Evolutionary conservation across 2,329 filamentous ascomycete species (phyloP).

Genomic region (Alternaria alternata): DNA sequence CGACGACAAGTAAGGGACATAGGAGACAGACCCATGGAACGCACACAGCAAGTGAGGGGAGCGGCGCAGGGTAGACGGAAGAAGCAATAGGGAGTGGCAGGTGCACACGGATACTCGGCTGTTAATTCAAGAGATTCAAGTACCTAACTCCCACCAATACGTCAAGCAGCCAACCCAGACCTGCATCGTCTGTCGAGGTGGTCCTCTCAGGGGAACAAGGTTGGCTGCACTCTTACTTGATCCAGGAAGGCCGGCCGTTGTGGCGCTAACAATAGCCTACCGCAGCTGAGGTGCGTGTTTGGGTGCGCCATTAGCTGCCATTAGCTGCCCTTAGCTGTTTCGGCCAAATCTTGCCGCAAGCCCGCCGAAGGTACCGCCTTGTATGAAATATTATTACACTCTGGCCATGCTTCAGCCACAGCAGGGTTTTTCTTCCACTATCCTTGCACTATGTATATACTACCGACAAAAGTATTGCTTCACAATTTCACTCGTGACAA

Average conservation of each 20-base stretch:
- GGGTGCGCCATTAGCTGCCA: background rate
- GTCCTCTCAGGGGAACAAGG: constrained; percentile 16
- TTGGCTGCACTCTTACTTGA: constrained; percentile 14
- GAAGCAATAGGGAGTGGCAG: constrained; percentile 26
- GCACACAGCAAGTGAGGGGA: constrained; percentile 18
- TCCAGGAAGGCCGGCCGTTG: constrained; percentile 10
- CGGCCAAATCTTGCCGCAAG: background rate
- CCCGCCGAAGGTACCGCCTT: background rate
- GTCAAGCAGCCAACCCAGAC: constrained; percentile 11
- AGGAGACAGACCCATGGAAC: constrained; percentile 17
- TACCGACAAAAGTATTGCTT: background rate
- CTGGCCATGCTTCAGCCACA: constrained; percentile 20
- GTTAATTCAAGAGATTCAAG: constrained; percentile 19
- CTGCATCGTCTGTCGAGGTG: constrained; percentile 12
- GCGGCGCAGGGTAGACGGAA: constrained; percentile 6
- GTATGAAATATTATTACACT: constrained; percentile 1
- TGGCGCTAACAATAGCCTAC: constrained; percentile 19
- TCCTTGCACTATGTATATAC: background rate
- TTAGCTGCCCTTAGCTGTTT: background rate
- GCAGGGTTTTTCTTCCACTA: background rate
- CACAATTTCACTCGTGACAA: background rate
- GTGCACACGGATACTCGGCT: constrained; percentile 35
- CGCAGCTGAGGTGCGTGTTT: background rate
- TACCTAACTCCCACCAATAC: constrained; percentile 21
- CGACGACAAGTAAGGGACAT: constrained; percentile 28